Evolutionary conservation across 2,329 filamentous ascomycete species (phyloP).

Genomic region (Penicillium sp.): DNA sequence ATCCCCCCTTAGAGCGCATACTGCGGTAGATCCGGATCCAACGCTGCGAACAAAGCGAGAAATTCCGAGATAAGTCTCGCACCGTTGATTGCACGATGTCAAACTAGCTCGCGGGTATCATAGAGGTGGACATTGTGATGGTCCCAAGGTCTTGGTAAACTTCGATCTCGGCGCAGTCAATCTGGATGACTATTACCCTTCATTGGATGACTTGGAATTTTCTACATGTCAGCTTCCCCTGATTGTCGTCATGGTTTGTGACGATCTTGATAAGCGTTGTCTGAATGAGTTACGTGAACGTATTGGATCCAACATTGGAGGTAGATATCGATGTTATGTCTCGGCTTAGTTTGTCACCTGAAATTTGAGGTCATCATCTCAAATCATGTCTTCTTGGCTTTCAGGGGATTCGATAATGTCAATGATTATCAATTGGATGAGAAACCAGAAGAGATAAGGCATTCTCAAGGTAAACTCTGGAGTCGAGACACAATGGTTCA

Average conservation of each 20-base stretch:
- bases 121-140: neutral
- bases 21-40: slow-evolving; percentile 3
- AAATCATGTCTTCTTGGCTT: neutral
- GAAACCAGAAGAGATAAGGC: neutral
- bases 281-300: slow-evolving; percentile 4
- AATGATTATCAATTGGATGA: neutral
- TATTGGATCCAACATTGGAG: neutral
- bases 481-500: neutral
- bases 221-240: neutral
- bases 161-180: slow-evolving; percentile 8
- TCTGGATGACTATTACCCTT: neutral
- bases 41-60: neutral
- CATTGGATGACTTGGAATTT: neutral
- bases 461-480: neutral
- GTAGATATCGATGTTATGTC: neutral
- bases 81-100: slow-evolving; percentile 12
- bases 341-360: neutral
- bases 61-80: slow-evolving; percentile 17
- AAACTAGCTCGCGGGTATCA: neutral
- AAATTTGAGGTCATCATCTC: neutral
- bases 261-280: slow-evolving; percentile 4
- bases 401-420: neutral
- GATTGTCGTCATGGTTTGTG: neutral
- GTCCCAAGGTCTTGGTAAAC: slow-evolving; percentile 1
- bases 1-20: neutral